phyloP scores from a whole-genome alignment of 169 alveolate species.

The Plasmodium reichenowi region DNA sequence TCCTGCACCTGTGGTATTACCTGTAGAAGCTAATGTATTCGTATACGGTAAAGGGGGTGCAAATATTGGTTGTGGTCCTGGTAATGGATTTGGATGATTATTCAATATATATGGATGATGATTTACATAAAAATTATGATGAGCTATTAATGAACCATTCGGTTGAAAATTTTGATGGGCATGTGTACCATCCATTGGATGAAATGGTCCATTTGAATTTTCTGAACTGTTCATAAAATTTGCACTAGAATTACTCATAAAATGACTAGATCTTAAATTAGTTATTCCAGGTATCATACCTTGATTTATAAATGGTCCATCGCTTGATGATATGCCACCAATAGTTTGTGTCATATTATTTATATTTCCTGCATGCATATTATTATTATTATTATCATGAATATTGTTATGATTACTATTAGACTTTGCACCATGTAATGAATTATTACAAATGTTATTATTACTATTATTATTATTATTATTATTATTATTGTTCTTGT shows the following conservation, averaged over 20 bases:
- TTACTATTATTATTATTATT: not conserved
- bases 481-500: not conserved
- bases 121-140: slow-evolving; percentile 40
- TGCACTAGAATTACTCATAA: slow-evolving; percentile 30
- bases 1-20: slow-evolving; percentile 2
- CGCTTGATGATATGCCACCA: not conserved
- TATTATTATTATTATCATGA: not conserved
- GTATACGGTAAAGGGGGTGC: slow-evolving; percentile 35
- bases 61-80: slow-evolving; percentile 44
- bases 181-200: slow-evolving; percentile 3
- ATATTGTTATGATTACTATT: slow-evolving; percentile 15
- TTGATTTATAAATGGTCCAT: slow-evolving; percentile 25
- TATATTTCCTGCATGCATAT: not conserved
- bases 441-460: slow-evolving; percentile 2
- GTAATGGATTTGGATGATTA: slow-evolving; percentile 71
- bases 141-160: slow-evolving; percentile 65
- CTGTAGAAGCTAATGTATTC: slow-evolving; percentile 4
- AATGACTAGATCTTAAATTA: slow-evolving; percentile 26
- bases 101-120: slow-evolving; percentile 31
- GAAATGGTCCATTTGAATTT: slow-evolving; percentile 39
- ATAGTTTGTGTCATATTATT: not conserved
- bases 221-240: slow-evolving; percentile 44
- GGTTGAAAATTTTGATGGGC: slow-evolving; percentile 55
- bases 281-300: slow-evolving; percentile 31
- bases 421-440: not conserved